Conservation (phyloP, 2,329 filamentous ascomycete genomes). For the Plectosphaerella sp. region DNA sequence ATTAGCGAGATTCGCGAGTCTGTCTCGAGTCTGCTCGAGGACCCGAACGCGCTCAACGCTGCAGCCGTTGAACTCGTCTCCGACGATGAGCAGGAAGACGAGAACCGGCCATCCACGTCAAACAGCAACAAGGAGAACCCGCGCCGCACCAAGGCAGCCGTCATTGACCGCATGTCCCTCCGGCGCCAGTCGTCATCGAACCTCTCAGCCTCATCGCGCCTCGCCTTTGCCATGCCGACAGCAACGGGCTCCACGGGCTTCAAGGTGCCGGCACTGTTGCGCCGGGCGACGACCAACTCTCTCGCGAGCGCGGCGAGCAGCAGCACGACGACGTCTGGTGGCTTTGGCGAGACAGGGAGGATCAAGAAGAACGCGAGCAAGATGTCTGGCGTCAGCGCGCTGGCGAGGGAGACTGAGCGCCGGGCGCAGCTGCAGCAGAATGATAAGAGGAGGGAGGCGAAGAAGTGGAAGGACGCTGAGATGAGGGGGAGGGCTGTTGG, state of each 20-base stretch:
- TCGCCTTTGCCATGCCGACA: conserved; percentile 50
- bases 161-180: conserved; percentile 72
- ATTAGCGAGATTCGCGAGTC: conserved; percentile 79
- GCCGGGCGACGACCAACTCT: conserved; percentile 68
- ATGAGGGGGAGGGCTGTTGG: conserved; percentile 52
- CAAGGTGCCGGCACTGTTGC: conserved; percentile 66
- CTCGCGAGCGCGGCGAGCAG: conserved; percentile 34
- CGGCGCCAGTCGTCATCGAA: conserved; percentile 50
- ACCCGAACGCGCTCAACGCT: conserved; percentile 48
- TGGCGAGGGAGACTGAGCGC: conserved; percentile 56
- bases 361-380: conserved; percentile 58
- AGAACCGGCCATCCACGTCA: conserved; percentile 24
- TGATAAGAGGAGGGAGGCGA: conserved; percentile 54
- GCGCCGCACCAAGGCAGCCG: conserved; percentile 30
- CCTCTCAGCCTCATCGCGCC: conserved; percentile 28
- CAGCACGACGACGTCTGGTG: conserved; percentile 12
- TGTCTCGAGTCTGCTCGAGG: conserved; percentile 77
- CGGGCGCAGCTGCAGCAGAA: conserved; percentile 49
- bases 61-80: conserved; percentile 42
- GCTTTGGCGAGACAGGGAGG: conserved; percentile 41
- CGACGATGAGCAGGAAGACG: conserved; percentile 45
- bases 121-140: conserved; percentile 46
- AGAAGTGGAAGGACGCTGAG: conserved; percentile 53
- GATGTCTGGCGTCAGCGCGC: conserved; percentile 56
- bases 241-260: conserved; percentile 41